Base-by-base conservation (phyloP, 2,329 filamentous ascomycete genomes). In the Ascomycota sp. region DNA sequence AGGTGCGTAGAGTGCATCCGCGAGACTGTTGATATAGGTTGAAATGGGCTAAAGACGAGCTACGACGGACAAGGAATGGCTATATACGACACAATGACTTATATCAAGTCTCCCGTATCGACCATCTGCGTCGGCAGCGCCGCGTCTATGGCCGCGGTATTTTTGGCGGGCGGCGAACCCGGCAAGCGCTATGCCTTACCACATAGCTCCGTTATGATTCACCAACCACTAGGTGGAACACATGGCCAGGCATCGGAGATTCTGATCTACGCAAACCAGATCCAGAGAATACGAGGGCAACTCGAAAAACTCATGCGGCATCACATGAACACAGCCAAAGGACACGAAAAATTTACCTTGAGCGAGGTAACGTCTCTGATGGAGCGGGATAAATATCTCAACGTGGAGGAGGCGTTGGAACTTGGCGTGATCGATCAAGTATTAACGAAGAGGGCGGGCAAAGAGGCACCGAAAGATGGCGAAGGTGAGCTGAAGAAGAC, bases 81-180 rank as follows among this genome's bases (percentile, higher is more conserved):
- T 19, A 95, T 98, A 45, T 98, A 98, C 63, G 89, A 98, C 51
- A 98, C 89, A 9, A 95, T 98, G 86, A 74, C 77, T 42, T 98
- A 98, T 53, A 95, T 98, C 48, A 74, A 76, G 35, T 80, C 80
- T 3, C 82, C 86, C 1, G 83, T 98, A 0, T 86, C 78, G 26
- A 98, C 89, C 1, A 89, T 98, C 20, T 95, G 89, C 46, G 69
- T 98, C 26, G 89, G 89, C 7, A 81, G 91, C 44, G 89, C 91
- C 0, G 86, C 89, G 2, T 89, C 78, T 3, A 98, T 98, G 89
- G 89, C 85, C 5, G 82, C 77, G 2, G 63, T 98, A 17, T 61
- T 98, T 1, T 69, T 98, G 1, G 77, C 79, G 28, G 89, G 86
- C 28, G 89, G 91, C 13, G 70, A 81, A 34, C 64, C 77, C 1